A percentile compares a stretch with the other conserved stretches of the same genome.
Evolutionary conservation across 257 asterid species (phyloP).

Genomic region (Lithospermum erythrorhizon): DNA sequence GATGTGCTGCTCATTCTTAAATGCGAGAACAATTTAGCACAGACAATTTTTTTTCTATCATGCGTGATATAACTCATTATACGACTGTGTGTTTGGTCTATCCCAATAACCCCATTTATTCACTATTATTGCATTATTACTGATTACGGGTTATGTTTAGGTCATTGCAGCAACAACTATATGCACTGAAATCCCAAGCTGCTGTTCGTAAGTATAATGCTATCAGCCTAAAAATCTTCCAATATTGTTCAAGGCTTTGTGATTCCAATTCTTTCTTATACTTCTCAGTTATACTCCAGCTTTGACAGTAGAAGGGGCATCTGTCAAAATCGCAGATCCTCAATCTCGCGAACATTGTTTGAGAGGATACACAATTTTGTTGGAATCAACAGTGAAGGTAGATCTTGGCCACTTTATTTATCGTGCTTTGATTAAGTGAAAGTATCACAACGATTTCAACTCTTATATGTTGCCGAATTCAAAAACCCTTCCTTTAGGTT

Average conservation of each 20-base stretch:
- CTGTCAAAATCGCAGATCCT: conserved; percentile 58
- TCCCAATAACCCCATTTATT: not conserved
- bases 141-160: conserved; percentile 35
- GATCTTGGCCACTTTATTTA: conserved; percentile 8
- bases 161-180: conserved; percentile 56
- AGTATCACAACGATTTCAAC: not conserved
- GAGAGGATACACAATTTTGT: conserved; percentile 55
- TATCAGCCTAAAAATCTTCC: not conserved
- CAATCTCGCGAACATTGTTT: conserved; percentile 68
- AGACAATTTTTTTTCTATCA: not conserved
- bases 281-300: conserved; percentile 63
- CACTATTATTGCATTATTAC: conserved; percentile 1
- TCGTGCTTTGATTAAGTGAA: not conserved
- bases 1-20: not conserved
- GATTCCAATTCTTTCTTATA: conserved; percentile 11
- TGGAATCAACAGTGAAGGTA: conserved; percentile 60
- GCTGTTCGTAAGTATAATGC: conserved; percentile 40
- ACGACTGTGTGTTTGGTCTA: not conserved
- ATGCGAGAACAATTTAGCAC: not conserved
- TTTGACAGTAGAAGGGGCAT: conserved; percentile 44
- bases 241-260: conserved; percentile 6
- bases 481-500: not conserved
- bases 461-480: not conserved
- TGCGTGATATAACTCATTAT: not conserved
- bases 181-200: conserved; percentile 71